Base-by-base conservation (phyloP, 2,329 filamentous ascomycete genomes). In the Aspergillus sp. region DNA sequence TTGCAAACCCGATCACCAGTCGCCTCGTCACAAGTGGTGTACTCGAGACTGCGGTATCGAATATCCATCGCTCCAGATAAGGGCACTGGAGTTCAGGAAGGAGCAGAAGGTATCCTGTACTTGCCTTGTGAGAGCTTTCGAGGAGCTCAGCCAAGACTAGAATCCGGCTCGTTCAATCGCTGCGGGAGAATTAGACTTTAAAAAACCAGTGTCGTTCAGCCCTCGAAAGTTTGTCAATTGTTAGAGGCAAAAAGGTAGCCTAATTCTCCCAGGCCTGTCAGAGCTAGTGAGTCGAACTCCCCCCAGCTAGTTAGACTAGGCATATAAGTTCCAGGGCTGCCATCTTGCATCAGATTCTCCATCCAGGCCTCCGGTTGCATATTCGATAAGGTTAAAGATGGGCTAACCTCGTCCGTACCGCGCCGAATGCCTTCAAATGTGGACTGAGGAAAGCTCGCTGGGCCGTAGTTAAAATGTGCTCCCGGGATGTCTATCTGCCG, bases 201-300 rank as follows among this genome's bases (percentile, higher is more conserved):
- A 40, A 40, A 40, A 20, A 4, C 20, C 15, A 40, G 17, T 9
- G 20, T 30, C 9, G 1, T 9, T 47, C 24, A 56, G 41, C 46
- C 5, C 6, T 54, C 46, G 44, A 24, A n/a, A 6, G 8, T 37
- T n/a, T 34, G 44, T 5, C 47, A 24, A 5, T 33, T 19, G 2
- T 34, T 33, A 19, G 53, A 51, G 3, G 46, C 19, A 15, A 65
- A 58, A 6, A 63, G 39, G 37, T 59, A 48, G 1, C 61, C 62
- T 33, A 63, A 61, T 33, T 66, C 61, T 9, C 63, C 63, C 2
- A 66, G 20, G 1, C 60, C 63, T 2, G 59, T 63, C 17, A 61
- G 20, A 20, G 58, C 70, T 24, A 73, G 54, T 15, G 68, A 73
- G 56, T 72, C 67, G 33, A 68, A 69, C 7, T 68, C 64, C 7